Evolutionary conservation across 2,329 filamentous ascomycete genomes (phyloP).

Genomic region (Phaeomoniella chlamydospora): DNA sequence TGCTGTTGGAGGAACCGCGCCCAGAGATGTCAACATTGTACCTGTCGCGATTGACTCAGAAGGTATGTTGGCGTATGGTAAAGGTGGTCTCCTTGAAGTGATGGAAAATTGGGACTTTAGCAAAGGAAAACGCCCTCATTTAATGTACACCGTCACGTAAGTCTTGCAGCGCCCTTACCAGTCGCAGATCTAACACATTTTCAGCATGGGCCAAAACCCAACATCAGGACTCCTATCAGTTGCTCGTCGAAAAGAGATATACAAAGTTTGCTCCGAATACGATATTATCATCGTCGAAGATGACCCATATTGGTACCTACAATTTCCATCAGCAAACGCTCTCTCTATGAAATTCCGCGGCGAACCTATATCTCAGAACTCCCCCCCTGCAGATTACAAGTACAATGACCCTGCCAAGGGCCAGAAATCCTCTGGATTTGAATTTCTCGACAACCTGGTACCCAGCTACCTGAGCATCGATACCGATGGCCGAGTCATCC

Average conservation of each 20-base stretch:
- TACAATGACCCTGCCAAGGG: slow-evolving; percentile 21
- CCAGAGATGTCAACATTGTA: slow-evolving; percentile 58
- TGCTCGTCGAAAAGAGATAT: slow-evolving; percentile 61
- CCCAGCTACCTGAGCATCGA: slow-evolving; percentile 75
- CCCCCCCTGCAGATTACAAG: slow-evolving; percentile 19
- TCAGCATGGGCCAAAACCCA: slow-evolving; percentile 76
- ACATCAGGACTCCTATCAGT: slow-evolving; percentile 63
- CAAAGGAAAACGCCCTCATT: slow-evolving; percentile 60
- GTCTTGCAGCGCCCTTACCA: slow-evolving; percentile 18
- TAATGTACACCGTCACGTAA: slow-evolving; percentile 84
- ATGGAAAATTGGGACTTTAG: slow-evolving; percentile 67
- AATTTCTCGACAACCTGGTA: slow-evolving; percentile 68
- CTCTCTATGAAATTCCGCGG: slow-evolving; percentile 18
- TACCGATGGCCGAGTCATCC: slow-evolving; percentile 71
- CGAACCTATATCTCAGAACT: slow-evolving; percentile 14
- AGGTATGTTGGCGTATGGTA: slow-evolving; percentile 63
- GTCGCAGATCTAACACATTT: slow-evolving; percentile 7
- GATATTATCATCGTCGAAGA: slow-evolving; percentile 89
- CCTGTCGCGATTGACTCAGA: slow-evolving; percentile 63
- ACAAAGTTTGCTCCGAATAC: slow-evolving; percentile 65
- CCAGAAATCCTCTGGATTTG: slow-evolving; percentile 48
- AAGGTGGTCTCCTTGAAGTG: slow-evolving; percentile 62
- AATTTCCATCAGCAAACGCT: slow-evolving; percentile 59
- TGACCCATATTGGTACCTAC: slow-evolving; percentile 91
- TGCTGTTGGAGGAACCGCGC: slow-evolving; percentile 51